A percentile compares a stretch with the other conserved stretches of the same genome.
These are phyloP conservation scores for Cladosporium colombiae DNA, from an alignment of 2,329 filamentous ascomycete species.

Conservation along the genomic window DNA sequence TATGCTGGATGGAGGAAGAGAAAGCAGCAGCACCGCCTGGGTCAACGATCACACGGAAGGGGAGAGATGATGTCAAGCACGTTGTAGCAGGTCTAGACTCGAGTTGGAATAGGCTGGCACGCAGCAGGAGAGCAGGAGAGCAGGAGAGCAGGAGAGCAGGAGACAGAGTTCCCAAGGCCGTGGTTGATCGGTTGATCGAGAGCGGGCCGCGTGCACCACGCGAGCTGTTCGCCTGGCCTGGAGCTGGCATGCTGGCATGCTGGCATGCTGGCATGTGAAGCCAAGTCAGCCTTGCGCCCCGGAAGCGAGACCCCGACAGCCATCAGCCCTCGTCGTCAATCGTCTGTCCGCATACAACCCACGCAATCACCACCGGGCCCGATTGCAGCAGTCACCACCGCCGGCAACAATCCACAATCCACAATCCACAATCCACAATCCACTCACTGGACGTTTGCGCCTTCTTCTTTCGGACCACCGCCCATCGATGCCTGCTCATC, in stretches of 20 bases:
- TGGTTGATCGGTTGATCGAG: background rate
- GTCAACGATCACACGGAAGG: background rate
- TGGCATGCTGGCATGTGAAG: no score
- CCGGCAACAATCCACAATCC: background rate
- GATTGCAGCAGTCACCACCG: background rate
- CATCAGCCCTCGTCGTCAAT: background rate
- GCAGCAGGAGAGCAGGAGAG: no score
- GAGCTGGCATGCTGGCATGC: background rate
- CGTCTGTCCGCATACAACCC: background rate
- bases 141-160: no score
- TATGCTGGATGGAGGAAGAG: background rate
- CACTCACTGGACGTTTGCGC: background rate
- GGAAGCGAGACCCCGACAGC: background rate
- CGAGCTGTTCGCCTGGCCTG: background rate
- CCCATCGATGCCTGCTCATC: background rate
- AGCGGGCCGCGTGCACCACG: background rate
- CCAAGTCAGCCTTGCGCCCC: background rate
- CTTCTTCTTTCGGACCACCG: background rate
- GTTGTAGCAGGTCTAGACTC: background rate
- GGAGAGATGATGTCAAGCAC: conserved; percentile 8
- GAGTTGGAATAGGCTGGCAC: background rate
- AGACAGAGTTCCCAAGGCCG: background rate
- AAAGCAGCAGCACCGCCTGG: background rate
- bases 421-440: background rate
- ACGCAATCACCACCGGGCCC: background rate